Conservation (phyloP, 441 rosid species). For the Gossypium aridum region DNA sequence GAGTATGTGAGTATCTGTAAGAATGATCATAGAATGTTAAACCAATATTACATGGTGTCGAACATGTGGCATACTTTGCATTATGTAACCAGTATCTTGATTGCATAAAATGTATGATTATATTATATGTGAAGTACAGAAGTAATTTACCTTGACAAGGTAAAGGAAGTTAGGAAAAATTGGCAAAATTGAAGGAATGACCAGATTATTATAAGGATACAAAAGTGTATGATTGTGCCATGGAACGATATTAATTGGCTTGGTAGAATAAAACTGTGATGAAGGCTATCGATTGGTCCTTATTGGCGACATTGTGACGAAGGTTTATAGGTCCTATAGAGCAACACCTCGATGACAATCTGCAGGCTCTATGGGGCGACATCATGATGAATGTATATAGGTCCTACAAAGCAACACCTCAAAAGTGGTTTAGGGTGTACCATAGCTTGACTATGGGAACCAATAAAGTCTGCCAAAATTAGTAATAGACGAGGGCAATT, state of each 20-base stretch:
- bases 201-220: neutral
- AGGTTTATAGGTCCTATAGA: neutral
- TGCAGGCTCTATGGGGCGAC: neutral
- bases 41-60: neutral
- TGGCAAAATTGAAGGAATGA: neutral
- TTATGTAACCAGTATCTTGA: neutral
- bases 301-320: neutral
- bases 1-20: neutral
- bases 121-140: neutral
- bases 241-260: neutral
- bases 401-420: neutral
- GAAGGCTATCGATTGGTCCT: neutral
- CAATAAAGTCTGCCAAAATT: neutral
- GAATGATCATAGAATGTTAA: neutral
- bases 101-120: neutral
- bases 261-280: neutral
- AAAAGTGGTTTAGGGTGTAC: neutral
- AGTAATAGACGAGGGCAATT: neutral
- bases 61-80: neutral
- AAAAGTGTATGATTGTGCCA: neutral
- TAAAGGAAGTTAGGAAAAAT: neutral
- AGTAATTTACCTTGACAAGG: neutral
- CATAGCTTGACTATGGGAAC: neutral
- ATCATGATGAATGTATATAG: neutral
- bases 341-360: neutral